Conservation (phyloP, 1,139 yeast genomes). For the Schizosaccharomyces versatilis region DNA sequence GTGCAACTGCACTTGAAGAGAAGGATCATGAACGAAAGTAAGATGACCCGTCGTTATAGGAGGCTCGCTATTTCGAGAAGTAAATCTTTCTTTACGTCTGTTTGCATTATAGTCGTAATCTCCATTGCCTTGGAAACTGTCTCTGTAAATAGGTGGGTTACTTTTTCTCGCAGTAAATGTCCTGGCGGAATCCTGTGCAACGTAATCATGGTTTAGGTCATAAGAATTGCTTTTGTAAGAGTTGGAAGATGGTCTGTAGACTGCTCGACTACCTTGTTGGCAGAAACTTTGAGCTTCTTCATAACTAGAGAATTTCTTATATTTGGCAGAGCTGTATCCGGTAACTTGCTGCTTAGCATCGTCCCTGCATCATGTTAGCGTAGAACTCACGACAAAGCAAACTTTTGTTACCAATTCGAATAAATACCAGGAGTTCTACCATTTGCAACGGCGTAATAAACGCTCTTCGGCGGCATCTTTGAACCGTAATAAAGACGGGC, state of each 20-base stretch:
- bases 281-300: slow-evolving; percentile 27
- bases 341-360: slow-evolving; percentile 20
- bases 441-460: slow-evolving; percentile 8
- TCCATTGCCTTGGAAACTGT: too few relatives aligned
- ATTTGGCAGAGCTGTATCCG: slow-evolving; percentile 35
- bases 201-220: not conserved
- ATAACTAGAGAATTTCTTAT: slow-evolving; percentile 29
- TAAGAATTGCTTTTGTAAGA: not conserved
- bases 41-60: too few relatives aligned
- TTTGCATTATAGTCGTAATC: too few relatives aligned
- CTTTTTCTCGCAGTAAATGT: not conserved
- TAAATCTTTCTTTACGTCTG: too few relatives aligned
- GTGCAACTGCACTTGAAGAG: too few relatives aligned
- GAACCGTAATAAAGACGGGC: too few relatives aligned
- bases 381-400: not conserved
- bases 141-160: too few relatives aligned
- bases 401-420: slow-evolving; percentile 5
- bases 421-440: slow-evolving; percentile 11
- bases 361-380: not conserved
- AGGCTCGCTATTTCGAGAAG: too few relatives aligned
- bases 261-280: too few relatives aligned
- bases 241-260: not conserved
- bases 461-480: not conserved
- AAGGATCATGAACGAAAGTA: too few relatives aligned
- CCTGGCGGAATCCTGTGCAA: not conserved